Evolutionary conservation across 2,329 filamentous ascomycete species (phyloP).

Genomic region (Aspergillus aculeatus): DNA sequence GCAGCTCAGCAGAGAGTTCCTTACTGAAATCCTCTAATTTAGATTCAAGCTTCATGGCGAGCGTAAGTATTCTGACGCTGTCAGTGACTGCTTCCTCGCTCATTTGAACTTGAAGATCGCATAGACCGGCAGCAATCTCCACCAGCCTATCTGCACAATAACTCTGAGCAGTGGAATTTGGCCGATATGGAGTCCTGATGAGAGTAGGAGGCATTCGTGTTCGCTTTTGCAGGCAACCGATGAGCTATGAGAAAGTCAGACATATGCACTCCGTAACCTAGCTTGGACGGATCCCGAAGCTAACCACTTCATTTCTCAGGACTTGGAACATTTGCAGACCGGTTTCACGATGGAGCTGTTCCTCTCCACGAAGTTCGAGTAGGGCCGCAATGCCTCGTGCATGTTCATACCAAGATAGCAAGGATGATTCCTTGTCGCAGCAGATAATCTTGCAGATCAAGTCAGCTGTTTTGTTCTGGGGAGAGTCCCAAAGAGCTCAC

Average conservation of each 20-base stretch:
- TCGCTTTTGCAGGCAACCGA: constrained; percentile 1
- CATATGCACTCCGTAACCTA: neutral
- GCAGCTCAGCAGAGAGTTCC: neutral
- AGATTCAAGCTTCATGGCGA: neutral
- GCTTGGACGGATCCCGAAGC: neutral
- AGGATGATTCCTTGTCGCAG: neutral
- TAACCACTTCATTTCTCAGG: constrained; percentile 2
- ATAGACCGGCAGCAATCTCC: neutral
- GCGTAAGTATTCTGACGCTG: neutral
- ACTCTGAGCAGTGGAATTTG: neutral
- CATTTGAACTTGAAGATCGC: neutral
- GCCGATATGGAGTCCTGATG: neutral
- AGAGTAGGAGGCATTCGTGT: neutral
- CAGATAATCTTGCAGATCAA: neutral
- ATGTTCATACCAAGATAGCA: constrained; percentile 2
- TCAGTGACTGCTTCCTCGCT: neutral
- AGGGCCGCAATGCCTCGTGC: neutral
- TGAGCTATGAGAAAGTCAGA: neutral
- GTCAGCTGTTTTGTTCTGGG: neutral
- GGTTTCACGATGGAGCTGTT: constrained; percentile 2
- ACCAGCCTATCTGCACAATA: neutral
- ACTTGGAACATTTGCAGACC: constrained; percentile 1
- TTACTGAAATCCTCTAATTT: neutral
- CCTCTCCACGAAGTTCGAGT: constrained; percentile 1
- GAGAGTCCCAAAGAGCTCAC: neutral